Evolutionary conservation across 306 rosid species (phyloP).

Genomic region (Chamaecrista fasciculata): DNA sequence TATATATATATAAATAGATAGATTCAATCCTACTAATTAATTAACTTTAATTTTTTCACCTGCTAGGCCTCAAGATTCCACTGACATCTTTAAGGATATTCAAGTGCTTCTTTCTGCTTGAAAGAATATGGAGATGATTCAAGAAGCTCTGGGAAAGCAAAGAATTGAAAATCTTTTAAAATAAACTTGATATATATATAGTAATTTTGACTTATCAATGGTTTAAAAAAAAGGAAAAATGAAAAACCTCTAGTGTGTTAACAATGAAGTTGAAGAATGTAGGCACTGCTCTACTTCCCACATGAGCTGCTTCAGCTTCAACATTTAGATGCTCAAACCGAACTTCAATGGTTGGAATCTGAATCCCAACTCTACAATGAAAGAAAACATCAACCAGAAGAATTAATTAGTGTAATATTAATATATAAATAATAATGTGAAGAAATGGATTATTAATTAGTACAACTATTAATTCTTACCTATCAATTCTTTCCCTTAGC

Average conservation of each 20-base stretch:
- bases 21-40: no score
- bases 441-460: background rate
- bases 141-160: slow-evolving; percentile 28
- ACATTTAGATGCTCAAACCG: slow-evolving; percentile 62
- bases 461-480: slow-evolving; percentile 32
- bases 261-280: slow-evolving; percentile 47
- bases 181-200: no score
- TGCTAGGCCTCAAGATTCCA: slow-evolving; percentile 70
- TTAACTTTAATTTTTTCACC: no score
- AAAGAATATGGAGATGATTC: slow-evolving; percentile 34
- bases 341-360: slow-evolving; percentile 65
- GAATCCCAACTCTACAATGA: slow-evolving; percentile 54
- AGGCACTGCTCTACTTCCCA: slow-evolving; percentile 75
- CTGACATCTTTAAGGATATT: slow-evolving; percentile 63
- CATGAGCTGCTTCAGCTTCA: slow-evolving; percentile 66
- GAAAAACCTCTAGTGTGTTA: slow-evolving; percentile 52
- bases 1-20: no score
- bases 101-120: slow-evolving; percentile 44
- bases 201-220: no score
- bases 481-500: slow-evolving; percentile 56
- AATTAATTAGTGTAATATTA: no score
- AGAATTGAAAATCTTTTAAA: no score
- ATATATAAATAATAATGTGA: background rate
- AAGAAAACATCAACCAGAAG: background rate
- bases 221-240: no score